These are phyloP conservation scores for Mortierella sp. DNA, from an alignment of 371 early-diverging fungal species.

Conservation along the genomic window DNA sequence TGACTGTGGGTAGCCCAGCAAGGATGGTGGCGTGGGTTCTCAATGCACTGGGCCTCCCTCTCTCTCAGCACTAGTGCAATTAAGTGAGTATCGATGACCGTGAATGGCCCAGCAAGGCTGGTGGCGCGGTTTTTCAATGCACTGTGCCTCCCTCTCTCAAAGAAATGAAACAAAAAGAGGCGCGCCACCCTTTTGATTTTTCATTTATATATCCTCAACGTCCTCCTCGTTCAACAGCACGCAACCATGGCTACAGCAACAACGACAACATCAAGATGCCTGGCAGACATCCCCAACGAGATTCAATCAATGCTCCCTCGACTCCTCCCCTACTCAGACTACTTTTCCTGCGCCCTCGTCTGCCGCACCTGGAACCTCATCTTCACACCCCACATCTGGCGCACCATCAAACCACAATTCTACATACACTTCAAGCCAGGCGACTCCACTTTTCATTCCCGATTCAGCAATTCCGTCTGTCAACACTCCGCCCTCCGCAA, in stretches of 20 bases:
- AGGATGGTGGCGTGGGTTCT: too few species aligned
- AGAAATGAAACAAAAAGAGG: too few species aligned
- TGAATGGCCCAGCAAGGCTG: too few species aligned
- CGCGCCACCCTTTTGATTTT: too few species aligned
- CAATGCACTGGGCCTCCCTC: too few species aligned
- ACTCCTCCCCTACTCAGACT: background rate
- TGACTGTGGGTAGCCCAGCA: too few species aligned
- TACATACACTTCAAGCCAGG: background rate
- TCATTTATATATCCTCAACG: background rate
- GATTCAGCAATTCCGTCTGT: background rate
- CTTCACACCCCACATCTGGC: background rate
- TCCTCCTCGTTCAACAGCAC: background rate
- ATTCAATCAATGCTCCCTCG: background rate
- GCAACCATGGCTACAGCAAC: background rate
- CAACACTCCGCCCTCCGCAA: background rate
- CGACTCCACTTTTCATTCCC: background rate
- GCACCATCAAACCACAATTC: background rate
- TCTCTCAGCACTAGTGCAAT: too few species aligned
- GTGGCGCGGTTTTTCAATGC: too few species aligned
- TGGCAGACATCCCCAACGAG: background rate
- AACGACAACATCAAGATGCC: background rate
- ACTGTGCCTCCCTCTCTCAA: too few species aligned
- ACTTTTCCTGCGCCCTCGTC: background rate
- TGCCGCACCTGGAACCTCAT: background rate
- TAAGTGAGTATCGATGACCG: too few species aligned